Evolutionary conservation across 306 rosid genomes (phyloP).

Genomic region (Cicer pinnatifidum): DNA sequence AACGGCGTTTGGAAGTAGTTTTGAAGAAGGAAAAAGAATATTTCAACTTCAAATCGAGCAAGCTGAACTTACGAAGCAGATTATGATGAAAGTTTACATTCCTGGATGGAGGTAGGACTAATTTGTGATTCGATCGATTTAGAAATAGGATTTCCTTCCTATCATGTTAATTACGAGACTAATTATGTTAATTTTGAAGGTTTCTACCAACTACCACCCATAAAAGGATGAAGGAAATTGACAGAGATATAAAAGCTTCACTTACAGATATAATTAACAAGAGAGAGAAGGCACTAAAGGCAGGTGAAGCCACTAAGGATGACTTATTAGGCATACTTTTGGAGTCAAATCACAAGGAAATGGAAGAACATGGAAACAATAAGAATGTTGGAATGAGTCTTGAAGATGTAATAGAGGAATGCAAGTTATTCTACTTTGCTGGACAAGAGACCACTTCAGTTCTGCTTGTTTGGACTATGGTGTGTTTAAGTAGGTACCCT

Average conservation of each 20-base stretch:
- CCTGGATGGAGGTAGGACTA: slow-evolving; percentile 56
- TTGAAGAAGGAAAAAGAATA: slow-evolving; percentile 53
- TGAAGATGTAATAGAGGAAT: slow-evolving; percentile 58
- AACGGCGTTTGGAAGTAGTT: slow-evolving; percentile 55
- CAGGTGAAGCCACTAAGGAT: slow-evolving; percentile 44
- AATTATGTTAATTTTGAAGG: slow-evolving; percentile 36
- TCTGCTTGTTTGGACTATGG: slow-evolving; percentile 62
- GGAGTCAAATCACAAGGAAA: slow-evolving; percentile 52
- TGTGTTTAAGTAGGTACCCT: slow-evolving; percentile 46
- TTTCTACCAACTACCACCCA: slow-evolving; percentile 45
- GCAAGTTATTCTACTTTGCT: slow-evolving; percentile 60
- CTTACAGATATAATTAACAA: slow-evolving; percentile 43
- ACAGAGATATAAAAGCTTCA: slow-evolving; percentile 34
- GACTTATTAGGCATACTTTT: slow-evolving; percentile 12
- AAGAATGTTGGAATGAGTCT: slow-evolving; percentile 53
- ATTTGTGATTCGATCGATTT: too few species aligned
- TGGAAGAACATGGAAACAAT: slow-evolving; percentile 45
- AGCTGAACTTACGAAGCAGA: not conserved
- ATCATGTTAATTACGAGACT: not conserved
- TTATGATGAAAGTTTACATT: not conserved
- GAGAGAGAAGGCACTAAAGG: slow-evolving; percentile 38
- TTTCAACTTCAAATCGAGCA: slow-evolving; percentile 50
- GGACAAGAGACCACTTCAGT: slow-evolving; percentile 67
- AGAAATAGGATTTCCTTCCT: not conserved
- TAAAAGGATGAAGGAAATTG: slow-evolving; percentile 42